Evolutionary conservation across 805 yeast genomes (phyloP).

Genomic region (Lipomyces sp.): DNA sequence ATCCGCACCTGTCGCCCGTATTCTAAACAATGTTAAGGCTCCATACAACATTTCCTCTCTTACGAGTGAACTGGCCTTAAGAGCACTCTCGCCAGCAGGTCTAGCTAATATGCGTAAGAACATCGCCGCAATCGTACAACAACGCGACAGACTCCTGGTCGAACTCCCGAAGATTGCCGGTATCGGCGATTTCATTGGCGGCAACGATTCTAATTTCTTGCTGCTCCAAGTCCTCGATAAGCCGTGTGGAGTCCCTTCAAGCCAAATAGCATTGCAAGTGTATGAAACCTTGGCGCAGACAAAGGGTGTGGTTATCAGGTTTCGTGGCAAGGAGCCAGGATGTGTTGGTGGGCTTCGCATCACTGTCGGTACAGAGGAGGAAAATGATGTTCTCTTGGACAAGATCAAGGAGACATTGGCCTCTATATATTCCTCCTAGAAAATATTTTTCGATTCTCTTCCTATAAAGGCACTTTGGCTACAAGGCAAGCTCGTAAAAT

Average conservation of each 20-base stretch:
- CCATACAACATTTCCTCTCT: constrained; percentile 89
- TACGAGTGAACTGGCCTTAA: constrained; percentile 68
- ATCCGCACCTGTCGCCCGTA: constrained; percentile 54
- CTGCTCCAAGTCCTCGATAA: constrained; percentile 66
- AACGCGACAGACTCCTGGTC: constrained; percentile 54
- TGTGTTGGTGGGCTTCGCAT: constrained; percentile 85
- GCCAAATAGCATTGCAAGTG: constrained; percentile 59
- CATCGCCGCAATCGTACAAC: constrained; percentile 49
- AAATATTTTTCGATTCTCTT: background rate
- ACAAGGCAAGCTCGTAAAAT: no score
- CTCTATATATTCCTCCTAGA: constrained; percentile 8
- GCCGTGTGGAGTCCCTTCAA: constrained; percentile 58
- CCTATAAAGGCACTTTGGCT: background rate
- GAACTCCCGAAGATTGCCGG: constrained; percentile 56
- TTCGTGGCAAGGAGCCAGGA: constrained; percentile 84
- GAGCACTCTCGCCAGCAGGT: constrained; percentile 64
- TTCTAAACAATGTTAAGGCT: constrained; percentile 87
- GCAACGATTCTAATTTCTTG: constrained; percentile 84
- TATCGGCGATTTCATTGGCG: constrained; percentile 73
- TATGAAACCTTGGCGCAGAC: constrained; percentile 69
- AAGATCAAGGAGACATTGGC: constrained; percentile 44
- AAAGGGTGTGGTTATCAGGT: constrained; percentile 80
- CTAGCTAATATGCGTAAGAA: constrained; percentile 55
- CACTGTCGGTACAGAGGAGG: constrained; percentile 79
- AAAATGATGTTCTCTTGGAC: constrained; percentile 57